Base-by-base conservation (phyloP, 108 stramenopile genomes). In the Parietichytrium sp. region DNA sequence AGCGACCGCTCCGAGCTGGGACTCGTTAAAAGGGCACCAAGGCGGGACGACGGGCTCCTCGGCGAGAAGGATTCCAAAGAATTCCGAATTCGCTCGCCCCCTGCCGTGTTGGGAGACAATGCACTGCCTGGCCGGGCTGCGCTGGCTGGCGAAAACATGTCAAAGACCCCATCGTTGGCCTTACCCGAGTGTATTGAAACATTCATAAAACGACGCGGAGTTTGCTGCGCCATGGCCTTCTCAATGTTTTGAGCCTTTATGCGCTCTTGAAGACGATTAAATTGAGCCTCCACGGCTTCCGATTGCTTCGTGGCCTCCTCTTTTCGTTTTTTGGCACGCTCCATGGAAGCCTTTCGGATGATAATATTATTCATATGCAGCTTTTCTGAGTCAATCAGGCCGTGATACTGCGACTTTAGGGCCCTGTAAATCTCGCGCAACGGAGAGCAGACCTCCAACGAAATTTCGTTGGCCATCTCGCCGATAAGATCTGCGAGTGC, bases 1-100 rank as follows among this genome's bases (percentile, higher is more conserved):
- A 72, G 20, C 33, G 61, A 72, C 2, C 45, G 61, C 33, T 72
- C 61, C 61, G 61, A 72, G 61, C 61, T 33, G n/a, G 61, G 61
- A 25, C 61, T 72, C n/a, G n/a, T n/a, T n/a, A n/a, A n/a, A n/a
- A n/a, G n/a, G n/a, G n/a, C n/a, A n/a, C n/a, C n/a, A n/a, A n/a
- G n/a, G n/a, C n/a, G n/a, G n/a, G n/a, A n/a, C n/a, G n/a, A n/a
- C n/a, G n/a, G n/a, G n/a, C n/a, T n/a, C n/a, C n/a, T n/a, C n/a
- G n/a, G n/a, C n/a, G n/a, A n/a, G n/a, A n/a, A n/a, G n/a, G n/a
- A n/a, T n/a, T n/a, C n/a, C n/a, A n/a, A n/a, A n/a, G n/a, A n/a
- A n/a, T n/a, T n/a, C n/a, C n/a, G n/a, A n/a, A n/a, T n/a, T n/a
- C n/a, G n/a, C n/a, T n/a, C n/a, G n/a, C n/a, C n/a, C n/a, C n/a